These are phyloP conservation scores for Cytospora leucostoma DNA, from an alignment of 2,329 filamentous ascomycete genomes.

Conservation along the genomic window DNA sequence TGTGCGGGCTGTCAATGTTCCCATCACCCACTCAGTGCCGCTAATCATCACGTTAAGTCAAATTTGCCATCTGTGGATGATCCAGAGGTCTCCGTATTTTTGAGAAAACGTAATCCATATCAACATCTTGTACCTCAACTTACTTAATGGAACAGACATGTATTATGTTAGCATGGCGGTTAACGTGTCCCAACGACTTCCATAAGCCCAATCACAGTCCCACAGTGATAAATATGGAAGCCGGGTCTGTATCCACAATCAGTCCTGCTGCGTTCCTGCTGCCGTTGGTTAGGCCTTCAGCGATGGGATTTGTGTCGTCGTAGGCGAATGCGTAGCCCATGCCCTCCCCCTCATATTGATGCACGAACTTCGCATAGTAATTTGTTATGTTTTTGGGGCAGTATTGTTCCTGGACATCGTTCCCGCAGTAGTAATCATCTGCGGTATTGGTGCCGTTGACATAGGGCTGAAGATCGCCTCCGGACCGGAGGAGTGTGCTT, in stretches of 20 bases:
- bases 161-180: no score
- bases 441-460: slow-evolving; percentile 6
- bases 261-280: slow-evolving; percentile 21
- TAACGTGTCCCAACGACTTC: no score
- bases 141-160: no score
- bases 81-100: no score
- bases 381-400: neutral
- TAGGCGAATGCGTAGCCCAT: slow-evolving; percentile 20
- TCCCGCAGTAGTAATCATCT: slow-evolving; percentile 2
- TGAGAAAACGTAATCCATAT: no score
- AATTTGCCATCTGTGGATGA: no score
- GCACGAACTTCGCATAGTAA: slow-evolving; percentile 17
- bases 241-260: slow-evolving; percentile 12
- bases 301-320: slow-evolving; percentile 11
- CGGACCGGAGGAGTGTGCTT: neutral
- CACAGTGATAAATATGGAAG: neutral
- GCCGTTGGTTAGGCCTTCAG: neutral
- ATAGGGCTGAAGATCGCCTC: slow-evolving; percentile 9
- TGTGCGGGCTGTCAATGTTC: no score
- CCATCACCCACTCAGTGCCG: no score
- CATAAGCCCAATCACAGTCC: neutral
- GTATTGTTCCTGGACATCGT: neutral
- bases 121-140: no score
- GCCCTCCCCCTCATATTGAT: neutral
- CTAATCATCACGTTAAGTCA: no score